A percentile compares a stretch with the other conserved stretches of the same genome.
Evolutionary conservation across 2,329 filamentous ascomycete genomes (phyloP).

Genomic region (Paraconiothyrium brasiliense): DNA sequence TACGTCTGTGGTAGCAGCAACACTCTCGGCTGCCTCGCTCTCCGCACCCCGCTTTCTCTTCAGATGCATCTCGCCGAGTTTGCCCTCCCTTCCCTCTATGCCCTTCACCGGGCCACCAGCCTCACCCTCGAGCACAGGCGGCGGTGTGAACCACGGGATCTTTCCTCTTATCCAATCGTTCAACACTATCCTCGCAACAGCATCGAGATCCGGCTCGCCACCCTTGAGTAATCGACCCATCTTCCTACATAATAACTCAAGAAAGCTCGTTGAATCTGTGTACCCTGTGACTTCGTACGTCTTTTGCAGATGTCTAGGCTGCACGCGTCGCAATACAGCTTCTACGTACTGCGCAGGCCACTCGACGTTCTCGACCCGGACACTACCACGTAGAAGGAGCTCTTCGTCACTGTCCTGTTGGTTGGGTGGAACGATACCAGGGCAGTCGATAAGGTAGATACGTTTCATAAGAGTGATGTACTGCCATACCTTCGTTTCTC

Average conservation of each 20-base stretch:
- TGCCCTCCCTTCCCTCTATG: constrained; percentile 74
- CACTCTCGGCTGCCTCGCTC: constrained; percentile 36
- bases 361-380: constrained; percentile 94
- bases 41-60: constrained; percentile 72
- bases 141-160: constrained; percentile 93
- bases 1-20: constrained; percentile 16
- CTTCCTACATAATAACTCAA: constrained; percentile 88
- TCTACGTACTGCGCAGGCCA: constrained; percentile 96
- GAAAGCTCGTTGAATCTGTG: constrained; percentile 79
- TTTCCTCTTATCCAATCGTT: constrained; percentile 97
- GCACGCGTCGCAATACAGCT: constrained; percentile 80
- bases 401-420: constrained; percentile 85
- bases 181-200: constrained; percentile 94
- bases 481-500: constrained; percentile 98
- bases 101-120: constrained; percentile 47
- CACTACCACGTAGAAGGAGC: constrained; percentile 87
- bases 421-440: constrained; percentile 93
- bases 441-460: constrained; percentile 95
- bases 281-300: constrained; percentile 90
- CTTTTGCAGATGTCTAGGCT: constrained; percentile 86
- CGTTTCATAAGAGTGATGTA: constrained; percentile 96
- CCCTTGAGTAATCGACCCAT: constrained; percentile 85
- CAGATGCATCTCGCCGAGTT: constrained; percentile 82
- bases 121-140: constrained; percentile 64
- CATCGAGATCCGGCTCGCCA: constrained; percentile 94